Evolutionary conservation across 352 stramenopile species (phyloP), one percentile per base, ranked within the genome.

Genomic region (Phytophthora pisi): DNA sequence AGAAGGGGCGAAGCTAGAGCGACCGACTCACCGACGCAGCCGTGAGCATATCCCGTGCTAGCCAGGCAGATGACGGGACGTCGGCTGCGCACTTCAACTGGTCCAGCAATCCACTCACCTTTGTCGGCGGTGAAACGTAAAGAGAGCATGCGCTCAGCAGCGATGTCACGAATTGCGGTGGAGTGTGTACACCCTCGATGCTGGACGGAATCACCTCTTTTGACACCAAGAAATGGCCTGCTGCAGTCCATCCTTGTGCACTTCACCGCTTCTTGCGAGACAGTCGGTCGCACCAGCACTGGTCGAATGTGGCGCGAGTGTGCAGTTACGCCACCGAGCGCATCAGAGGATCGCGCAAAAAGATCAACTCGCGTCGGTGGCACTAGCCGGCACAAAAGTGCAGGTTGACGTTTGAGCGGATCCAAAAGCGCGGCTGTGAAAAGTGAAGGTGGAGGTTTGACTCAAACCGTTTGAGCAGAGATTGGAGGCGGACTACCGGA

Each of bases 321-420:
- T 52, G 38, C 3, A 18, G 13, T 42, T n/a, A 9, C 24, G 36
- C 53, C 53, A 60, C 53, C 53, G 38, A 51, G 38, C 34, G 53
- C 11, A 38, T 38, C 31, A 38, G 52, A 68, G 34, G 30, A 46
- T 46, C 18, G 13, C 34, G 20, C 46, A 57, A 66, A 66, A 66
- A 71, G 54, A 71, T 71, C 64, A 71, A 66, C 40, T 66, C 16
- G 9, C 6, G 18, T 20, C 13, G 24, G 47, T 54, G 38, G 15
- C 38, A n/a, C 15, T 45, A 45, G 45, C 15, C 31, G 30, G 51
- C 3, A 10, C 38, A 45, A 57, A 69, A 65, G 55, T 65, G 56
- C 63, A 70, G 40, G 56, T 69, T 38, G 20, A 20, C 0, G 20
- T 20, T 20, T 20, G 20, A 20, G 20, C 20, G 20, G 20, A 20